These are phyloP conservation scores for Lichina pygmaea DNA, from an alignment of 495 filamentous ascomycete species.

Conservation along the genomic window DNA sequence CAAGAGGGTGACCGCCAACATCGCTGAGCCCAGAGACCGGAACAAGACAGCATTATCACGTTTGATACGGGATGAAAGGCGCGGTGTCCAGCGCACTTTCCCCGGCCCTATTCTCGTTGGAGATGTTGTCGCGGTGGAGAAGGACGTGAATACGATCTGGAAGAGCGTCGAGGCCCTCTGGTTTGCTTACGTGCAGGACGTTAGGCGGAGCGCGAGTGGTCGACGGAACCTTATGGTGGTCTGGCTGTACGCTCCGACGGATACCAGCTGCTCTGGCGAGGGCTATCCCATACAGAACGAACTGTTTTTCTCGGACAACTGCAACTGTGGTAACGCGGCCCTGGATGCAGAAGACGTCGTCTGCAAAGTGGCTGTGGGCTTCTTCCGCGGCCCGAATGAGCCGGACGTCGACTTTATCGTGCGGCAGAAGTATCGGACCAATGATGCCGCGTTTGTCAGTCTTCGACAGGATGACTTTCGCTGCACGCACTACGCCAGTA, in stretches of 20 bases:
- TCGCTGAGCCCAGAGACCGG: neutral
- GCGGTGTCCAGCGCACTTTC: conserved; percentile 1
- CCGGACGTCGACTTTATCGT: conserved; percentile 27
- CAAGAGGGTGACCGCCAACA: neutral
- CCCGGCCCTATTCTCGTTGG: conserved; percentile 13
- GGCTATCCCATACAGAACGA: conserved; percentile 42
- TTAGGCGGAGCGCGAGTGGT: conserved; percentile 13
- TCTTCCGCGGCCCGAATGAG: conserved; percentile 18
- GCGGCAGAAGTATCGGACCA: conserved; percentile 33
- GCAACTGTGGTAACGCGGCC: conserved; percentile 27
- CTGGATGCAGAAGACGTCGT: conserved; percentile 25
- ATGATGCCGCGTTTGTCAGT: conserved; percentile 24
- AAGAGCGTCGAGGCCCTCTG: conserved; percentile 20
- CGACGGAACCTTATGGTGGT: conserved; percentile 25
- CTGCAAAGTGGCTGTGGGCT: conserved; percentile 24
- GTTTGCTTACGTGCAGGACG: conserved; percentile 38
- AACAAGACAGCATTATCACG: no score
- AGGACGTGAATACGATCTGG: conserved; percentile 22
- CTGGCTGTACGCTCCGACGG: conserved; percentile 43
- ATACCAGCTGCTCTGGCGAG: conserved; percentile 35
- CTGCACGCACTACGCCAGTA: conserved; percentile 17
- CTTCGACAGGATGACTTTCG: conserved; percentile 18
- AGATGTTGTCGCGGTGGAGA: conserved; percentile 21
- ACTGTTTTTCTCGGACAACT: conserved; percentile 52
- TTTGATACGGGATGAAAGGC: conserved; percentile 3